phyloP scores from a whole-genome alignment of 768 basidiomycete genomes.

The Serendipita indica region DNA sequence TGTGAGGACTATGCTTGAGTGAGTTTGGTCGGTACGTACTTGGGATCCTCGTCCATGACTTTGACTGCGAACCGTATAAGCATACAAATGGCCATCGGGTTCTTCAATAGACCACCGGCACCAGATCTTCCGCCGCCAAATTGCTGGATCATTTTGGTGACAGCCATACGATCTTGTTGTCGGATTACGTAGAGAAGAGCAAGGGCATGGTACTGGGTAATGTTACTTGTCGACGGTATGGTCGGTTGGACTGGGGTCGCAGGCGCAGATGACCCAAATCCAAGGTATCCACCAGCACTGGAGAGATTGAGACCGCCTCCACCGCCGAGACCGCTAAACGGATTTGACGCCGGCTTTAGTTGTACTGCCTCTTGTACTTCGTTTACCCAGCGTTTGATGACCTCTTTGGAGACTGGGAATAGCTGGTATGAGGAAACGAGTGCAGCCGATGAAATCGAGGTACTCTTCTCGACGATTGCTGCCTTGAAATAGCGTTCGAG shows the following conservation, averaged over 20 bases:
- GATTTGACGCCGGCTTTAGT: constrained; percentile 55
- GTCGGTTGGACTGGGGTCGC: constrained; percentile 51
- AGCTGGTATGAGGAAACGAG: constrained; percentile 96
- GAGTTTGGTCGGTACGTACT: constrained; percentile 47
- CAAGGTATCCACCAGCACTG: constrained; percentile 42
- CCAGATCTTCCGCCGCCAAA: constrained; percentile 80
- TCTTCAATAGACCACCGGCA: constrained; percentile 72
- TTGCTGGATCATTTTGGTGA: constrained; percentile 99
- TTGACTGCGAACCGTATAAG: constrained; percentile 96
- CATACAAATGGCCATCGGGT: constrained; percentile 97
- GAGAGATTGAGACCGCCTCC: constrained; percentile 12
- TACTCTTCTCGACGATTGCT: constrained; percentile 92
- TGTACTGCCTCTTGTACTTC: constrained; percentile 94
- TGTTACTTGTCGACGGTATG: constrained; percentile 76
- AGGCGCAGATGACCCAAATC: constrained; percentile 43
- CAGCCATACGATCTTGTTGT: constrained; percentile 96
- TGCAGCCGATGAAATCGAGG: constrained; percentile 90
- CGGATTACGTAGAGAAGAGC: constrained; percentile 88
- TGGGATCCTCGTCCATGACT: constrained; percentile 96
- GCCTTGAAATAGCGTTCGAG: constrained; percentile 99
- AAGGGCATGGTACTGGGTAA: constrained; percentile 93
- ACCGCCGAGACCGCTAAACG: constrained; percentile 42
- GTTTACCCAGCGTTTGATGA: constrained; percentile 98
- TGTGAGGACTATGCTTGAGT: constrained; percentile 2
- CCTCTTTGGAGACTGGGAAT: constrained; percentile 83